These are phyloP conservation scores for Cydonia oblonga DNA, from an alignment of 331 rosid species.

Conservation along the genomic window DNA sequence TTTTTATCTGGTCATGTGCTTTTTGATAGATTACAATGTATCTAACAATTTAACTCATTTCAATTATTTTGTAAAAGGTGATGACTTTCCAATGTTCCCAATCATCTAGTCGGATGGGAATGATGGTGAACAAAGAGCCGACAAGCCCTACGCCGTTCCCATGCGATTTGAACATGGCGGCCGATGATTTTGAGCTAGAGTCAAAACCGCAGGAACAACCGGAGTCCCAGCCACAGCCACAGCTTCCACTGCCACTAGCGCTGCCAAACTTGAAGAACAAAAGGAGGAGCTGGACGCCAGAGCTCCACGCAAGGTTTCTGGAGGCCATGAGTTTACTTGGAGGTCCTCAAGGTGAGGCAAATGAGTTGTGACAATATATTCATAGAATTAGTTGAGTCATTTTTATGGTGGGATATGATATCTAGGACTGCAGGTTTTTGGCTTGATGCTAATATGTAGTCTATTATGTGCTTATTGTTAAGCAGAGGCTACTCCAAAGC, in stretches of 20 bases:
- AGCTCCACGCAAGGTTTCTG: slow-evolving; percentile 4
- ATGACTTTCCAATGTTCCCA: neutral
- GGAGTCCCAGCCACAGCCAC: neutral
- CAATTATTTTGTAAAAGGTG: neutral
- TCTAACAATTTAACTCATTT: neutral
- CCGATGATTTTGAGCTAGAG: neutral
- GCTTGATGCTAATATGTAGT: neutral
- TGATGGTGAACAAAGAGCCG: neutral
- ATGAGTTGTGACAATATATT: neutral
- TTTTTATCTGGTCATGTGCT: too few species aligned
- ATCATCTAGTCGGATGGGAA: neutral
- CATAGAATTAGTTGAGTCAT: neutral
- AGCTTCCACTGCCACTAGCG: too few species aligned
- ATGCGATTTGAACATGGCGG: neutral
- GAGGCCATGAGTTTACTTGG: slow-evolving; percentile 1
- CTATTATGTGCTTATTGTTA: neutral
- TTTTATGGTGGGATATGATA: neutral
- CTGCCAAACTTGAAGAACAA: neutral
- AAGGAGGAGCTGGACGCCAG: slow-evolving; percentile 7
- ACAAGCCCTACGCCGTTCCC: neutral
- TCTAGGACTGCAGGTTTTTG: neutral
- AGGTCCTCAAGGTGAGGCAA: slow-evolving; percentile 13
- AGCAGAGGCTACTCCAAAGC: slow-evolving; percentile 16
- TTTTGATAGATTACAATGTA: too few species aligned
- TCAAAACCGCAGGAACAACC: neutral